A percentile compares a stretch with the other conserved stretches of the same genome.
Conservation (phyloP, 2,329 filamentous ascomycete genomes). For the Penicillium decumbens region DNA sequence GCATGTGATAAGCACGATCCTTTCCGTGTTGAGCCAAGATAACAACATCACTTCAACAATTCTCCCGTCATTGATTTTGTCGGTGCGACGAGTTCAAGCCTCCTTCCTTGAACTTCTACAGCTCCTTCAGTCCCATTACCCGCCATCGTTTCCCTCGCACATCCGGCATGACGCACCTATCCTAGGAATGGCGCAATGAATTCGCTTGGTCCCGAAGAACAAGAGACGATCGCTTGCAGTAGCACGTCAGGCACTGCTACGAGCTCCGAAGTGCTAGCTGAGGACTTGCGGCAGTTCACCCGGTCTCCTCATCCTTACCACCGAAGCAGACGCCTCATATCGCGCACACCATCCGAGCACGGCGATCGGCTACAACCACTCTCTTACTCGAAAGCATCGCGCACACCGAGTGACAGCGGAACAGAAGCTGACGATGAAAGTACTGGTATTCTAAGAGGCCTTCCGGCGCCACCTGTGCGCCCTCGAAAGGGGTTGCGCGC, state of each 20-base stretch:
- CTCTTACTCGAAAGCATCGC: constrained; percentile 48
- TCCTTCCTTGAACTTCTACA: too few relatives aligned
- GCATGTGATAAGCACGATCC: constrained; percentile 26
- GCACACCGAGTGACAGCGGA: constrained; percentile 76
- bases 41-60: constrained; percentile 17
- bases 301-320: constrained; percentile 67
- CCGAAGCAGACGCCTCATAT: constrained; percentile 56
- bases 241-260: constrained; percentile 15
- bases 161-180: constrained; percentile 29
- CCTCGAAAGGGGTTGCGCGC: constrained; percentile 71
- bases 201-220: constrained; percentile 30
- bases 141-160: not conserved
- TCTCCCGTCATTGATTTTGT: not conserved
- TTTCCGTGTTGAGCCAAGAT: constrained; percentile 19
- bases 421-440: constrained; percentile 95
- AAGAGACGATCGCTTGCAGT: constrained; percentile 19
- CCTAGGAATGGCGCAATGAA: constrained; percentile 36
- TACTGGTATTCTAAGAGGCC: constrained; percentile 65
- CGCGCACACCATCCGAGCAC: constrained; percentile 40
- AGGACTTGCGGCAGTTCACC: constrained; percentile 48
- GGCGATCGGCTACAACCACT: constrained; percentile 31
- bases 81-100: not conserved
- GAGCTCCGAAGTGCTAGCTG: constrained; percentile 16
- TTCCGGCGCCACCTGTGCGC: constrained; percentile 71
- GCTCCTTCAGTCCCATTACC: not conserved